These are phyloP conservation scores for Noccaea caerulescens DNA, from an alignment of 345 rosid species.

Conservation along the genomic window DNA sequence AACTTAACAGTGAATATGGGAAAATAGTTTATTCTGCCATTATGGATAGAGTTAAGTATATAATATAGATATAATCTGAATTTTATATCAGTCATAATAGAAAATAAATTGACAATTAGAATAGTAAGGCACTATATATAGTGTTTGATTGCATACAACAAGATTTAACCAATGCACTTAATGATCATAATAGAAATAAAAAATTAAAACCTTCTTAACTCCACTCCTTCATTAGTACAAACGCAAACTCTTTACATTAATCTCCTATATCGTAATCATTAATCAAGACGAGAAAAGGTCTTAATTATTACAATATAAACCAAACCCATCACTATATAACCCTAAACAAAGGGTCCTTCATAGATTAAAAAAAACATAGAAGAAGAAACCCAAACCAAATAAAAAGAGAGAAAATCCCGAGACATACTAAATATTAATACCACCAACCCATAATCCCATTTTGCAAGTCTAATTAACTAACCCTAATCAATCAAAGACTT, in stretches of 20 bases:
- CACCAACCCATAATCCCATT: slow-evolving; percentile 33
- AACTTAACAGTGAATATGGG: not conserved
- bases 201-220: slow-evolving; percentile 1
- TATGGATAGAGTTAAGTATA: not conserved
- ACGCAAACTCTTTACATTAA: slow-evolving; percentile 40
- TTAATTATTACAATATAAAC: slow-evolving; percentile 31
- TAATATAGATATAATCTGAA: not conserved
- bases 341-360: slow-evolving; percentile 41
- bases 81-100: not conserved
- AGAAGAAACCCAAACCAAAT: slow-evolving; percentile 36
- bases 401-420: slow-evolving; percentile 7
- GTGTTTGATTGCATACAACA: not conserved
- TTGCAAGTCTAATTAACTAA: slow-evolving; percentile 34
- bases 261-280: slow-evolving; percentile 19
- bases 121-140: not conserved
- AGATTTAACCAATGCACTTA: not conserved
- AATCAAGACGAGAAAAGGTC: slow-evolving; percentile 37
- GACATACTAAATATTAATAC: slow-evolving; percentile 30
- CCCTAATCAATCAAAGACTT: slow-evolving; percentile 42
- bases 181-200: not conserved
- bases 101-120: slow-evolving; percentile 1
- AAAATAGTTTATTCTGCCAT: not conserved
- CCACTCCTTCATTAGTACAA: slow-evolving; percentile 28
- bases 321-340: slow-evolving; percentile 31
- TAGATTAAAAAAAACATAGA: slow-evolving; percentile 40